Evolutionary conservation across 768 basidiomycete genomes (phyloP).

Genomic region (Psilocybe tampanensis): DNA sequence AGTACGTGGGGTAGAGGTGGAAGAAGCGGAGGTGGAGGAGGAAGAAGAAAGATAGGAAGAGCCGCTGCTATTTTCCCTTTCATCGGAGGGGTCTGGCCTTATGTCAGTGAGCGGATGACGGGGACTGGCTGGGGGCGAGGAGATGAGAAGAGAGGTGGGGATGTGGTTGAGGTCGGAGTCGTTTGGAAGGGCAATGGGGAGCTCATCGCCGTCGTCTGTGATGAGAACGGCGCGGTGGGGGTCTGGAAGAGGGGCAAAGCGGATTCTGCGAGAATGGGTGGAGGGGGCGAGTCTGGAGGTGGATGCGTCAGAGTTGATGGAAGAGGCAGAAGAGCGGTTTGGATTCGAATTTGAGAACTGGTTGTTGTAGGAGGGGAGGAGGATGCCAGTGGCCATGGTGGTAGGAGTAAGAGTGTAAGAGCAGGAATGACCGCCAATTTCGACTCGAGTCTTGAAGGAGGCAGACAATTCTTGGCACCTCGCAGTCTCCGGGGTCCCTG

Average conservation of each 20-base stretch:
- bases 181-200: conserved; percentile 28
- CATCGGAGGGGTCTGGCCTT: neutral
- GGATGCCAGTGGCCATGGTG: conserved; percentile 15
- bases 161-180: conserved; percentile 23
- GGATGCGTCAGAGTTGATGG: neutral
- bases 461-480: conserved; percentile 14
- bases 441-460: too few relatives aligned
- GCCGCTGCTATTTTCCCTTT: conserved; percentile 19
- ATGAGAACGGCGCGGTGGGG: conserved; percentile 56
- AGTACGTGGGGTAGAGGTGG: conserved; percentile 21
- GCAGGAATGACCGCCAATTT: too few relatives aligned
- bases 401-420: conserved; percentile 1
- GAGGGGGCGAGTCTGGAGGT: conserved; percentile 10
- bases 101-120: neutral
- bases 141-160: conserved; percentile 20
- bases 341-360: too few relatives aligned
- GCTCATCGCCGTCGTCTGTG: conserved; percentile 43
- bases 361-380: too few relatives aligned
- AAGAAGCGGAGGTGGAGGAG: conserved; percentile 20
- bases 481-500: conserved; percentile 12
- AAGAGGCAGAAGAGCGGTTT: conserved; percentile 4
- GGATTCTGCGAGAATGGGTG: conserved; percentile 45
- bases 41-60: conserved; percentile 28
- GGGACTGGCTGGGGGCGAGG: conserved; percentile 2
- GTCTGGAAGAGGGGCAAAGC: conserved; percentile 87